Evolutionary conservation across 2,329 filamentous ascomycete species (phyloP).

Genomic region (Metarhizium anisopliae): DNA sequence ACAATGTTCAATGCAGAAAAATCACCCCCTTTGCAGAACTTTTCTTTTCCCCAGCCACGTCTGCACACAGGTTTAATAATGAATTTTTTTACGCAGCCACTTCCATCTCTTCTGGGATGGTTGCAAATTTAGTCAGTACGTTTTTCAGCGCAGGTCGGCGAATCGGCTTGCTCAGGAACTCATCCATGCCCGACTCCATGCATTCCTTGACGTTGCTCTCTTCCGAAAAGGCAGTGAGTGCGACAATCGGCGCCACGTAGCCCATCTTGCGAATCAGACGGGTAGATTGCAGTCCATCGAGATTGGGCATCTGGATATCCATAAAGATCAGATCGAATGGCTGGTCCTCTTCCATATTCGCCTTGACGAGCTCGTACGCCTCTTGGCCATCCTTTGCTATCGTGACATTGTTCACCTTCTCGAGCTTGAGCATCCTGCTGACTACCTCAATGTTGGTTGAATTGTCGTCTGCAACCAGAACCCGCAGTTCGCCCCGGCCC

Average conservation of each 20-base stretch:
- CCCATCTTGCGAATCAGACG: constrained; percentile 78
- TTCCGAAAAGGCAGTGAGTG: constrained; percentile 81
- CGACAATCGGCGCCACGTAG: constrained; percentile 81
- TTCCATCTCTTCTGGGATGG: constrained; percentile 61
- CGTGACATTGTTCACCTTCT: constrained; percentile 78
- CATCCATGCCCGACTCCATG: constrained; percentile 86
- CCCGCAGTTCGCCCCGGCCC: constrained; percentile 56
- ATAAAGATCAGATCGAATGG: constrained; percentile 88
- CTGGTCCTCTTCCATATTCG: constrained; percentile 63
- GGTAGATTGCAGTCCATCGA: constrained; percentile 83
- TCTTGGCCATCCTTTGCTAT: constrained; percentile 82
- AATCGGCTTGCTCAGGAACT: constrained; percentile 72
- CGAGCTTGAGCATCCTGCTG: constrained; percentile 60
- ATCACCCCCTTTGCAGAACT: too few relatives aligned
- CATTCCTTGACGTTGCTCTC: constrained; percentile 82
- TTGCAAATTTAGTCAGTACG: constrained; percentile 74
- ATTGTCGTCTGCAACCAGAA: constrained; percentile 73
- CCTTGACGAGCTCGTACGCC: constrained; percentile 77
- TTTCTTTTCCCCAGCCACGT: too few relatives aligned
- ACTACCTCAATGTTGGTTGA: constrained; percentile 50
- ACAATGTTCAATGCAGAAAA: too few relatives aligned
- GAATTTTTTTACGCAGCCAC: not conserved
- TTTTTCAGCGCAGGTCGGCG: constrained; percentile 77
- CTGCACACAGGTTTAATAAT: too few relatives aligned
- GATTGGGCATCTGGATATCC: constrained; percentile 93